These are phyloP conservation scores for Cryptococcus sp. DNA, from an alignment of 1,284 basidiomycete genomes.

Conservation along the genomic window DNA sequence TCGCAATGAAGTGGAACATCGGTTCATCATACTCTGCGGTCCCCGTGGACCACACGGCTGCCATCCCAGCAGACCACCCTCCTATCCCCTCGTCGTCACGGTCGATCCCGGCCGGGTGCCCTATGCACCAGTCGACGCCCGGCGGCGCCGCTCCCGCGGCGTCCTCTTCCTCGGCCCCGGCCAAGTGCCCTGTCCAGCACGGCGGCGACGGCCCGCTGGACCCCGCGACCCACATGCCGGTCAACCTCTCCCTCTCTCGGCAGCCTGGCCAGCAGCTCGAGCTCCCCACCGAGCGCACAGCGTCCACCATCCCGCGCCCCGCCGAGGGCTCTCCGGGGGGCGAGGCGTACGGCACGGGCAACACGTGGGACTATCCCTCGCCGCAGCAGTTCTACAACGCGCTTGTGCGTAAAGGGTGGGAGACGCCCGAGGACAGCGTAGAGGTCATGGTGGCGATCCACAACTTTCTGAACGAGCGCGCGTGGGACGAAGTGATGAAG, in stretches of 20 bases:
- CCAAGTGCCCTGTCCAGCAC: constrained; percentile 48
- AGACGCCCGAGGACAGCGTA: constrained; percentile 93
- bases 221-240: constrained; percentile 87
- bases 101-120: constrained; percentile 36
- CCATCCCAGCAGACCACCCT: constrained; percentile 15
- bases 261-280: constrained; percentile 50
- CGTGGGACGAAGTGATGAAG: constrained; percentile 90
- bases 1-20: constrained; percentile 41
- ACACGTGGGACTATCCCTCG: constrained; percentile 91
- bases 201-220: constrained; percentile 54
- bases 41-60: constrained; percentile 6
- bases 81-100: constrained; percentile 9
- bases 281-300: constrained; percentile 71
- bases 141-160: constrained; percentile 11
- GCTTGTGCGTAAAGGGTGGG: constrained; percentile 93
- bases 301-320: constrained; percentile 83
- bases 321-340: constrained; percentile 41
- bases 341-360: constrained; percentile 33
- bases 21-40: constrained; percentile 18
- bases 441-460: constrained; percentile 98
- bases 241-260: constrained; percentile 56
- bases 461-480: constrained; percentile 95
- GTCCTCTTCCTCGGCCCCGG: constrained; percentile 22
- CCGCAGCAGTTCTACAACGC: constrained; percentile 99
- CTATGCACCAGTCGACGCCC: constrained; percentile 23